Percentiles rank a stretch among this genome's conserved stretches.
These are phyloP conservation scores for Xerocomus brunneocitrinus DNA, from an alignment of 768 basidiomycete genomes.

Conservation along the genomic window DNA sequence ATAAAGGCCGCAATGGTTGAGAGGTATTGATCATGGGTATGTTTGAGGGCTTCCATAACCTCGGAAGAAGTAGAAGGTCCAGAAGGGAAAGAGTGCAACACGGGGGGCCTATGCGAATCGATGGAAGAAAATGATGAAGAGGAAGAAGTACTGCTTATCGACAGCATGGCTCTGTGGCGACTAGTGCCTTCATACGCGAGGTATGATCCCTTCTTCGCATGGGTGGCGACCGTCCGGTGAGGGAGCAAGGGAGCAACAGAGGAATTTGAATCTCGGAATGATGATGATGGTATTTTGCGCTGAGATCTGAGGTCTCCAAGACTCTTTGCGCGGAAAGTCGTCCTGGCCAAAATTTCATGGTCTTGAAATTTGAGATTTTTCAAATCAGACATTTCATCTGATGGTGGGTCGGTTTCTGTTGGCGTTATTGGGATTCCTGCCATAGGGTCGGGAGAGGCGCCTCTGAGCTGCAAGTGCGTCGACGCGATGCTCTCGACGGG, in stretches of 20 bases:
- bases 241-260: conserved; percentile 34
- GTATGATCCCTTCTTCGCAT: conserved; percentile 38
- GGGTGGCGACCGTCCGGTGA: conserved; percentile 23
- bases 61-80: conserved; percentile 68
- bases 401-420: conserved; percentile 2
- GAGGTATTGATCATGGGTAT: conserved; percentile 84
- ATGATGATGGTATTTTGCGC: conserved; percentile 23
- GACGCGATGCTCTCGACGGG: conserved; percentile 17
- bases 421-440: conserved; percentile 10
- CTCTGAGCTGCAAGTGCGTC: conserved; percentile 14
- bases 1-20: conserved; percentile 97
- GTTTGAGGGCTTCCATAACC: conserved; percentile 71
- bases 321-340: conserved; percentile 46
- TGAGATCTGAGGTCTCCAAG: conserved; percentile 45
- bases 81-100: conserved; percentile 56
- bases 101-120: conserved; percentile 44
- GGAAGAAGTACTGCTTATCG: conserved; percentile 70
- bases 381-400: conserved; percentile 27
- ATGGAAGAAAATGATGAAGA: conserved; percentile 65
- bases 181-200: conserved; percentile 33
- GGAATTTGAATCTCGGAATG: conserved; percentile 36
- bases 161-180: conserved; percentile 45
- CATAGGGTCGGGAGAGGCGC: conserved; percentile 14
- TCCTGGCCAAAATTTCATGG: conserved; percentile 23
- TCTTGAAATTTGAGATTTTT: conserved; percentile 27